Conservation (phyloP, 2,329 filamentous ascomycete genomes). For the Fusarium coicis region DNA sequence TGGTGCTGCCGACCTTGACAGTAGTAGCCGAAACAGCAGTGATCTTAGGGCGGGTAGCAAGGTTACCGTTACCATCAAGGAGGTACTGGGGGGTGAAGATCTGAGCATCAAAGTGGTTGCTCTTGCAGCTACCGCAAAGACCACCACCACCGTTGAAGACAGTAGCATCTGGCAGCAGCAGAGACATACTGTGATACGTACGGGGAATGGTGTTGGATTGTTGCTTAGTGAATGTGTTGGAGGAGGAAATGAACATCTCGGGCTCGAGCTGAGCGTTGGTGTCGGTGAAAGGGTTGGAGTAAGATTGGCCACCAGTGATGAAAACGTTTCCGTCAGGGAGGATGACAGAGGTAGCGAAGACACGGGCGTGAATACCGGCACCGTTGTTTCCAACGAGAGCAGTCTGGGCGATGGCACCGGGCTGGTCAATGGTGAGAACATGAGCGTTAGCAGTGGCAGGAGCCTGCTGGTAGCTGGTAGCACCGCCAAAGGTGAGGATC, state of each 20-base stretch:
- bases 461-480: constrained; percentile 55
- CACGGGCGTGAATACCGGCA: constrained; percentile 44
- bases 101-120: constrained; percentile 38
- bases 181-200: constrained; percentile 28
- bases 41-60: constrained; percentile 29
- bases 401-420: constrained; percentile 12
- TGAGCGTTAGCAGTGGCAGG: constrained; percentile 57
- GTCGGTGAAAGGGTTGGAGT: constrained; percentile 27
- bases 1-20: constrained; percentile 25
- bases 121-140: constrained; percentile 25
- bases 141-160: constrained; percentile 30
- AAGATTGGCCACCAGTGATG: constrained; percentile 54
- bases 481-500: constrained; percentile 64
- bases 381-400: constrained; percentile 19
- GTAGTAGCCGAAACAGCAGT: constrained; percentile 13
- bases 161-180: constrained; percentile 32
- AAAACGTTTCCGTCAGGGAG: constrained; percentile 62
- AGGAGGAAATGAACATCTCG: constrained; percentile 20
- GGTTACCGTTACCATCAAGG: constrained; percentile 19
- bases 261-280: constrained; percentile 22
- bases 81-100: constrained; percentile 36
- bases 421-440: constrained; percentile 58
- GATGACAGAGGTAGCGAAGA: constrained; percentile 59
- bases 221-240: constrained; percentile 21
- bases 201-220: constrained; percentile 27